Conservation (phyloP, 2,329 filamentous ascomycete species). For the Fusarium transvaalense region DNA sequence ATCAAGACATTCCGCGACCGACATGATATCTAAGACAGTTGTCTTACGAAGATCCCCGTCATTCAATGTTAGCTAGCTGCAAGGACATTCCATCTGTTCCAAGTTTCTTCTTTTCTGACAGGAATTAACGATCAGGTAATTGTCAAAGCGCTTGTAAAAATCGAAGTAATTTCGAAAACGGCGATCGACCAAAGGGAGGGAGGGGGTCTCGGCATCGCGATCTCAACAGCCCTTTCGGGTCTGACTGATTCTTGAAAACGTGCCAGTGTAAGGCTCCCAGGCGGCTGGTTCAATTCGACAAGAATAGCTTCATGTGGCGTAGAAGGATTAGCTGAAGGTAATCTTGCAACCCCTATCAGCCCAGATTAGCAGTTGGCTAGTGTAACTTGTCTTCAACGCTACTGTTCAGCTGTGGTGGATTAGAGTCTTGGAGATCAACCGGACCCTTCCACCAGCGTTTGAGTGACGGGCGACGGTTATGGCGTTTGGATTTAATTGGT, state of each 20-base stretch:
- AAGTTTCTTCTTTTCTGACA: neutral
- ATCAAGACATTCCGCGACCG: slow-evolving; percentile 34
- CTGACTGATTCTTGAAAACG: slow-evolving; percentile 14
- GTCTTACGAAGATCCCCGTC: slow-evolving; percentile 6
- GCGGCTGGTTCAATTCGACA: slow-evolving; percentile 3
- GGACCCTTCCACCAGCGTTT: slow-evolving; percentile 24
- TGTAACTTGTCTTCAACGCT: slow-evolving; percentile 18
- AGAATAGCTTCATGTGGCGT: slow-evolving; percentile 29
- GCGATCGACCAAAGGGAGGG: slow-evolving; percentile 3
- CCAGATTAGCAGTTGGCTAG: slow-evolving; percentile 2
- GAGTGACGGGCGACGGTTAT: slow-evolving; percentile 19
- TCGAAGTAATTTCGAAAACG: slow-evolving; percentile 9
- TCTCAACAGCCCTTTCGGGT: slow-evolving; percentile 7
- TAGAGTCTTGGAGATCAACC: neutral
- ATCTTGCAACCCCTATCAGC: slow-evolving; percentile 5
- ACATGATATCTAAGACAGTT: slow-evolving; percentile 11
- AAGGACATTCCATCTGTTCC: slow-evolving; percentile 27
- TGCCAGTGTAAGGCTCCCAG: slow-evolving; percentile 17
- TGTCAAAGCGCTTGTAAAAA: neutral
- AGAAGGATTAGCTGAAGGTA: slow-evolving; percentile 2
- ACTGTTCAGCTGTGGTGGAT: slow-evolving; percentile 33
- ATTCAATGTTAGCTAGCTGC: slow-evolving; percentile 12
- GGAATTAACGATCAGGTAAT: neutral
- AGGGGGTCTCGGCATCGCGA: slow-evolving; percentile 19
- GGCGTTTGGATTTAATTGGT: slow-evolving; percentile 34